These are phyloP conservation scores for Starmerella bombi DNA, from an alignment of 805 yeast genomes.

Conservation along the genomic window DNA sequence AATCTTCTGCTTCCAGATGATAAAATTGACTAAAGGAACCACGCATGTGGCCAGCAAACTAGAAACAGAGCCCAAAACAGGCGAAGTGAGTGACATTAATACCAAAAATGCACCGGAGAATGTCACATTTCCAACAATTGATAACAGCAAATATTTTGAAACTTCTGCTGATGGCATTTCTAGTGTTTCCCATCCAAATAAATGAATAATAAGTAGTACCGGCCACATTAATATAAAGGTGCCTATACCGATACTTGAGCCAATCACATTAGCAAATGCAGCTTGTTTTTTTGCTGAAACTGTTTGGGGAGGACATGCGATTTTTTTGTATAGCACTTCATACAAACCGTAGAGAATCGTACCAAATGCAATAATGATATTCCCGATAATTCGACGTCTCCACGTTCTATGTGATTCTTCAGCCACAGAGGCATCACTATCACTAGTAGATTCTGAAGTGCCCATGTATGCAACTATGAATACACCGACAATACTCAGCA, in stretches of 20 bases:
- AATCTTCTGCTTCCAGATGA: conserved; percentile 46
- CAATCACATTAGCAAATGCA: conserved; percentile 65
- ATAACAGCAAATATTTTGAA: conserved; percentile 38
- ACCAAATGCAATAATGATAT: conserved; percentile 55
- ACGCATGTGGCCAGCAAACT: conserved; percentile 63
- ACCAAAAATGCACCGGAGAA: conserved; percentile 64
- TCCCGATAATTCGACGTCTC: conserved; percentile 56
- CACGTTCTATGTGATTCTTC: conserved; percentile 24
- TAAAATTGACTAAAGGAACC: conserved; percentile 67
- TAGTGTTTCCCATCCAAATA: conserved; percentile 46
- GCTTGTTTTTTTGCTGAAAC: conserved; percentile 57
- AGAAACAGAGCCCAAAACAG: conserved; percentile 59
- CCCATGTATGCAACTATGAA: conserved; percentile 54
- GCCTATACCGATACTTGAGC: conserved; percentile 50
- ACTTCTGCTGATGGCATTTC: conserved; percentile 34
- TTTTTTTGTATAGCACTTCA: conserved; percentile 68
- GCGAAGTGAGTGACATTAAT: conserved; percentile 71
- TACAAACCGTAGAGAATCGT: conserved; percentile 69
- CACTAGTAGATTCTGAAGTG: conserved; percentile 1
- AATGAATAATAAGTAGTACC: conserved; percentile 37
- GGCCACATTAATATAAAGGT: conserved; percentile 41
- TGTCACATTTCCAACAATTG: conserved; percentile 48
- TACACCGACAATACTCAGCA: conserved; percentile 62
- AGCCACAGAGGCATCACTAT: conserved; percentile 6
- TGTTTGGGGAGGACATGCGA: conserved; percentile 61